Conservation (phyloP, 2,329 filamentous ascomycete species). For the Sarocladiaceae sp. region DNA sequence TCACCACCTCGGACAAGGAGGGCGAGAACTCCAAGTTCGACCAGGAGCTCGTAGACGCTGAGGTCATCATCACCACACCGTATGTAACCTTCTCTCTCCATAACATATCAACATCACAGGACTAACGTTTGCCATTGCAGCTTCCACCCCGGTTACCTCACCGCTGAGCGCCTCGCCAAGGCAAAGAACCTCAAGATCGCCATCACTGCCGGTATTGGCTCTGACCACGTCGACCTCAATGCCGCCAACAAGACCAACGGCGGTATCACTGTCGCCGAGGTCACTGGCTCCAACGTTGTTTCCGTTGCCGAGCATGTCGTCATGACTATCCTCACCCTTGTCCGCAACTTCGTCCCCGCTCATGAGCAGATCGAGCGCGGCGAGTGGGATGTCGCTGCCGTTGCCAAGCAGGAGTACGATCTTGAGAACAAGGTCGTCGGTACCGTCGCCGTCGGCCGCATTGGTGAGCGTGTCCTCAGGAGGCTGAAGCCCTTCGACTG, state of each 20-base stretch:
- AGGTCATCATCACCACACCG: constrained; percentile 99
- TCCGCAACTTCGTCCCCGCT: constrained; percentile 97
- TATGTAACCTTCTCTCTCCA: constrained; percentile 33
- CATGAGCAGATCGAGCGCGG: constrained; percentile 87
- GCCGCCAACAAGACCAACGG: constrained; percentile 98
- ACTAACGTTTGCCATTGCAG: constrained; percentile 41
- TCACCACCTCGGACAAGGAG: constrained; percentile 98
- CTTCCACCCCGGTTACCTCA: constrained; percentile 98
- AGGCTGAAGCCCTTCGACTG: constrained; percentile 97
- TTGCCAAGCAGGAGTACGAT: constrained; percentile 97
- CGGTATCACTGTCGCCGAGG: constrained; percentile 93
- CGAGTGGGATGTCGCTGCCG: constrained; percentile 92
- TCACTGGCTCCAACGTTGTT: constrained; percentile 96
- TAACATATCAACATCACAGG: background rate
- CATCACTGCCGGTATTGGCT: constrained; percentile 94
- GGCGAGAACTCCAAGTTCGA: constrained; percentile 89
- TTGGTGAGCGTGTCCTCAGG: constrained; percentile 94
- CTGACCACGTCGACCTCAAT: constrained; percentile 95
- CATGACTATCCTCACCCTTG: constrained; percentile 94
- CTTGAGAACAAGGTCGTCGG: constrained; percentile 96
- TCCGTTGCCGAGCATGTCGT: constrained; percentile 98
- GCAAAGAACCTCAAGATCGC: constrained; percentile 99
- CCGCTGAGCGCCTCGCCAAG: constrained; percentile 89
- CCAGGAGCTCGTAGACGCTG: constrained; percentile 90
- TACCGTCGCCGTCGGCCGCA: constrained; percentile 94